These are phyloP conservation scores for Populus simonii DNA, from an alignment of 345 rosid species.

Conservation along the genomic window DNA sequence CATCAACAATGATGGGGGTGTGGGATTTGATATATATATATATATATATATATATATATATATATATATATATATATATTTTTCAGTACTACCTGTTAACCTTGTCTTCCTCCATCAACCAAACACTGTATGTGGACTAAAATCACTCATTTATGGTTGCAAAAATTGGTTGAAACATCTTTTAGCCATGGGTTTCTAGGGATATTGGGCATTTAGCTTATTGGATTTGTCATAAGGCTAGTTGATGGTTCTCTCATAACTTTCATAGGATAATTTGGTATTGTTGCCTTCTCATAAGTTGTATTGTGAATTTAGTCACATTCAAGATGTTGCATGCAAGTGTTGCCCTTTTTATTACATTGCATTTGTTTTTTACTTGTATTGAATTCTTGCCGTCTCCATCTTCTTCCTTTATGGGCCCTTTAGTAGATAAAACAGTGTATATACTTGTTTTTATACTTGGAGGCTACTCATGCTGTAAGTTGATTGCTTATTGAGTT, in stretches of 20 bases:
- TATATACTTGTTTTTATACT: background rate
- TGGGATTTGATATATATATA: background rate
- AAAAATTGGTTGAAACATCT: background rate
- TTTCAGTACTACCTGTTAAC: background rate
- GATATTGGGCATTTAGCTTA: too few relatives aligned
- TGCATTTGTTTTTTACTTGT: background rate
- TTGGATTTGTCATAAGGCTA: background rate
- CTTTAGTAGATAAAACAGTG: background rate
- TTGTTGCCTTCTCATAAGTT: background rate
- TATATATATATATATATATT: too few relatives aligned
- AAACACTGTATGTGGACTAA: background rate
- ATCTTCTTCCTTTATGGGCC: too few relatives aligned
- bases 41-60: too few relatives aligned
- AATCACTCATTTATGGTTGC: background rate
- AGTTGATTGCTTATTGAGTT: constrained; percentile 13
- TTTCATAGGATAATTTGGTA: background rate
- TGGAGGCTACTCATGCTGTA: background rate
- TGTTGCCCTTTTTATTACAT: background rate
- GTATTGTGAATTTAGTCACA: background rate
- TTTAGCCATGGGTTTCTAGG: background rate
- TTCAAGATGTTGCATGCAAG: background rate
- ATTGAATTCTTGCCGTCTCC: background rate
- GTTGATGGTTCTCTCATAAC: background rate
- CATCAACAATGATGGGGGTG: background rate
- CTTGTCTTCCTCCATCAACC: background rate